Evolutionary conservation across 75 land plant genomes (phyloP).

Genomic region (Selaginella tamariscina): DNA sequence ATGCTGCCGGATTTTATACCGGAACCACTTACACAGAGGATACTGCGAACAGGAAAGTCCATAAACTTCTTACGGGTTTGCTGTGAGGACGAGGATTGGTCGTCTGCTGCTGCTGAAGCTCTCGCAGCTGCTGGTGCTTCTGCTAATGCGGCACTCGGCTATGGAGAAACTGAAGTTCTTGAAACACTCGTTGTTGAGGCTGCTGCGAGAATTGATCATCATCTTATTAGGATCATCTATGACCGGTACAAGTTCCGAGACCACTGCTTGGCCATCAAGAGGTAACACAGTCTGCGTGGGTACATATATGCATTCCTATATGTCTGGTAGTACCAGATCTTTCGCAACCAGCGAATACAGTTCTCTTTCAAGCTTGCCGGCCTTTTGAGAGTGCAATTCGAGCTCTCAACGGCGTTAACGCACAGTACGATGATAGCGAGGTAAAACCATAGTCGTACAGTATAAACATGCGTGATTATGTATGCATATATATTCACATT

Average conservation of each 20-base stretch:
- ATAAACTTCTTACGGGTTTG: constrained; percentile 95
- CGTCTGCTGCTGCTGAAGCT: constrained; percentile 72
- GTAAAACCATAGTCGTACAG: no score
- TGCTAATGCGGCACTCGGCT: constrained; percentile 71
- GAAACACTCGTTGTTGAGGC: constrained; percentile 85
- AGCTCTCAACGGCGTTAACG: constrained; percentile 85
- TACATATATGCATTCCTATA: constrained; percentile 94
- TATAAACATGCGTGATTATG: no score
- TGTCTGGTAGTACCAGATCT: constrained; percentile 94
- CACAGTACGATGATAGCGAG: constrained; percentile 95
- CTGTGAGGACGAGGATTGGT: constrained; percentile 97
- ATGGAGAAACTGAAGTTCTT: constrained; percentile 93
- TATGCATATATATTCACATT: no score
- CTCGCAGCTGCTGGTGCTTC: constrained; percentile 80
- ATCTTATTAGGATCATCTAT: constrained; percentile 75
- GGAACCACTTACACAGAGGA: constrained; percentile 75
- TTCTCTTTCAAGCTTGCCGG: constrained; percentile 92
- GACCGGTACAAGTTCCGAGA: constrained; percentile 66
- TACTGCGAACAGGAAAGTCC: constrained; percentile 95
- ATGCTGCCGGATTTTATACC: constrained; percentile 97
- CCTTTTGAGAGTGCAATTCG: constrained; percentile 85
- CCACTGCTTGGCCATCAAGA: constrained; percentile 93
- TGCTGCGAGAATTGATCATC: constrained; percentile 76
- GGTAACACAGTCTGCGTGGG: constrained; percentile 87
- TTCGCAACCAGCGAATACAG: constrained; percentile 87